Evolutionary conservation across 1,284 basidiomycete genomes (phyloP).

Genomic region (Microbotryum scabiosae): DNA sequence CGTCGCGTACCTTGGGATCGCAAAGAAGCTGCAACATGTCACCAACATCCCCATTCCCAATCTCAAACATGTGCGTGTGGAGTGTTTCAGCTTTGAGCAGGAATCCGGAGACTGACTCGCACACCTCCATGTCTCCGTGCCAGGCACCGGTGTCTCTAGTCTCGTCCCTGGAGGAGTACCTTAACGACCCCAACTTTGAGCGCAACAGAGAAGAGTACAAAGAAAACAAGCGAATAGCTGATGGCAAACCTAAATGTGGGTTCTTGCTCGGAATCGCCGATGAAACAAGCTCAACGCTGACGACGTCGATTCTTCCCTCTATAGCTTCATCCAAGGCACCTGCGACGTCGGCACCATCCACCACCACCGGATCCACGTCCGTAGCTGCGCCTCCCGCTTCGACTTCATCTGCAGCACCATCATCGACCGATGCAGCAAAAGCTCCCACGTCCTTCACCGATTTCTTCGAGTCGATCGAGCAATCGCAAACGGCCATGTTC

Average conservation of each 20-base stretch:
- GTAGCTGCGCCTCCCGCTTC: constrained; percentile 6
- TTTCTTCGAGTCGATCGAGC: constrained; percentile 87
- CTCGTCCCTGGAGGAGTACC: constrained; percentile 86
- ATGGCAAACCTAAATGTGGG: constrained; percentile 44
- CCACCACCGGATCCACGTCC: constrained; percentile 15
- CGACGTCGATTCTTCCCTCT: neutral
- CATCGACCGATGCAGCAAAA: constrained; percentile 34
- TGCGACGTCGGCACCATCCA: constrained; percentile 13
- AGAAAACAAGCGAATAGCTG: constrained; percentile 67
- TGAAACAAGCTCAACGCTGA: neutral
- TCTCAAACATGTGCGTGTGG: constrained; percentile 67
- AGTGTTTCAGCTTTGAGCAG: neutral
- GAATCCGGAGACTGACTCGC: neutral
- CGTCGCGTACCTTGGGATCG: constrained; percentile 87
- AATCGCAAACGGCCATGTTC: constrained; percentile 66
- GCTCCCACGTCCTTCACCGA: constrained; percentile 55
- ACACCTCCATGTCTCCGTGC: neutral
- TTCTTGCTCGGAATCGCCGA: neutral
- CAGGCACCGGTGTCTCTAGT: constrained; percentile 90
- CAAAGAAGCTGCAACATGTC: constrained; percentile 82
- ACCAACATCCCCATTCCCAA: constrained; percentile 90
- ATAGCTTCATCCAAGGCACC: constrained; percentile 1
- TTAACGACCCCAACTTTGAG: constrained; percentile 93
- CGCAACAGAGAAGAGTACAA: constrained; percentile 87
- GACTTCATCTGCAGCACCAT: neutral